Conservation (phyloP, 371 early-diverging fungal species). For the Syncephalastrum sp. region DNA sequence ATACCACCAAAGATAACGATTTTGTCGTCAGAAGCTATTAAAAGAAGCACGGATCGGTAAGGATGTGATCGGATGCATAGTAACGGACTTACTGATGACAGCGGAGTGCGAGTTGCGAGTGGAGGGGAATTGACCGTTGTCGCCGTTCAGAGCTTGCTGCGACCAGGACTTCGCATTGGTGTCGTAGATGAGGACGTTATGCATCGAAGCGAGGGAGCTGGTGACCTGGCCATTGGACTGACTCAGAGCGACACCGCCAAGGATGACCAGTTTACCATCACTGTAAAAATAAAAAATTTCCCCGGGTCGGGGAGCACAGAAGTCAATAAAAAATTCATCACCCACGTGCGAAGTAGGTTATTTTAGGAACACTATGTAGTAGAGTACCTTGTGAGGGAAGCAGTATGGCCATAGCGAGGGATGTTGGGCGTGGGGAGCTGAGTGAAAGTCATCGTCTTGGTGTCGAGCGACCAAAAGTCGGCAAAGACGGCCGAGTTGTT, state of each 20-base stretch:
- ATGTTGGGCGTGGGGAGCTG: slow-evolving; percentile 15
- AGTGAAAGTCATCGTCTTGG: slow-evolving; percentile 15
- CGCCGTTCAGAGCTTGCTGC: slow-evolving; percentile 2
- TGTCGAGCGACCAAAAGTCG: slow-evolving; percentile 31
- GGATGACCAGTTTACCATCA: slow-evolving; percentile 37
- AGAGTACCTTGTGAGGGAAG: slow-evolving; percentile 37
- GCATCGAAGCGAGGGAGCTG: slow-evolving; percentile 17
- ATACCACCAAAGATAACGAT: slow-evolving; percentile 49
- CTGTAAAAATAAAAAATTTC: slow-evolving; percentile 23
- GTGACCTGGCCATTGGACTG: slow-evolving; percentile 1
- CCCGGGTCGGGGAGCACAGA: background rate
- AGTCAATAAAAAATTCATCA: slow-evolving; percentile 6
- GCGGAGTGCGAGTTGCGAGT: slow-evolving; percentile 30
- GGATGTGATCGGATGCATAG: background rate
- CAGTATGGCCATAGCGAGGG: slow-evolving; percentile 36
- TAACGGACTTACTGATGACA: slow-evolving; percentile 38
- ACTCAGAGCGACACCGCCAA: slow-evolving; percentile 32
- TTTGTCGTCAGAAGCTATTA: slow-evolving; percentile 30
- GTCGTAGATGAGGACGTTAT: slow-evolving; percentile 26
- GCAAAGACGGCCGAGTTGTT: slow-evolving; percentile 10
- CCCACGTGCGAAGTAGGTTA: slow-evolving; percentile 5
- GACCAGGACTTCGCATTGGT: slow-evolving; percentile 26
- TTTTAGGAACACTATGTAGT: slow-evolving; percentile 5
- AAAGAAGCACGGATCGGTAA: slow-evolving; percentile 6
- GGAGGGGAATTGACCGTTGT: slow-evolving; percentile 17